A percentile compares a stretch with the other conserved stretches of the same genome.
phyloP scores from a whole-genome alignment of 1,284 basidiomycete genomes.

The Boletellus deceptivus region DNA sequence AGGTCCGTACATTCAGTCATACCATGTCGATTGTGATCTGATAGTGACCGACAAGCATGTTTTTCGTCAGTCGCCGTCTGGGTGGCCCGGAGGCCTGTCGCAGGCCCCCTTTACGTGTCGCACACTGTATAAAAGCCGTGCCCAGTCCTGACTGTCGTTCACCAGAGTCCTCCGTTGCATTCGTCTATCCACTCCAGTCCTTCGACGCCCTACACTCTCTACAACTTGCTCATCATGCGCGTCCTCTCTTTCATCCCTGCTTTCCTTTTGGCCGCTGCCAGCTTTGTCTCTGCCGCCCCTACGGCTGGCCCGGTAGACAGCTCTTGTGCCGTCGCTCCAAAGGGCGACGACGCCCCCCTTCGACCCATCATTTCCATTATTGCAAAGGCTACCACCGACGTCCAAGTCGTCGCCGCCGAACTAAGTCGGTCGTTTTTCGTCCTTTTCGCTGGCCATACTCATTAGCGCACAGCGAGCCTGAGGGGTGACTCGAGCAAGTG shows the following conservation, averaged over 20 bases:
- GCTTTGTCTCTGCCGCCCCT: conserved; percentile 19
- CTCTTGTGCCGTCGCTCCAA: conserved; percentile 4
- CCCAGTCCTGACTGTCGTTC: neutral
- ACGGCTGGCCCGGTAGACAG: neutral
- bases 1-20: conserved; percentile 5
- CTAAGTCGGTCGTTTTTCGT: conserved; percentile 10
- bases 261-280: conserved; percentile 13
- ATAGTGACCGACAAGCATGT: neutral
- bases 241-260: conserved; percentile 26
- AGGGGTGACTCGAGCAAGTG: conserved; percentile 4
- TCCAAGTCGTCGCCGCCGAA: conserved; percentile 8
- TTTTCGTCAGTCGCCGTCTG: neutral
- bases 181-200: neutral
- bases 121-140: conserved; percentile 16
- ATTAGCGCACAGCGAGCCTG: conserved; percentile 5
- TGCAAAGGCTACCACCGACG: conserved; percentile 8
- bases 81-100: neutral
- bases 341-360: conserved; percentile 9
- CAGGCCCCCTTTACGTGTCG: neutral
- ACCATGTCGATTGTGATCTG: too few relatives aligned
- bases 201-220: conserved; percentile 18
- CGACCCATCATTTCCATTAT: conserved; percentile 20
- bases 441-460: neutral
- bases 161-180: neutral
- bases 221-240: conserved; percentile 18